Percentiles rank a stretch among this genome's conserved stretches.
Conservation (phyloP, 768 basidiomycete species). For the Melanogaster broomeanus region DNA sequence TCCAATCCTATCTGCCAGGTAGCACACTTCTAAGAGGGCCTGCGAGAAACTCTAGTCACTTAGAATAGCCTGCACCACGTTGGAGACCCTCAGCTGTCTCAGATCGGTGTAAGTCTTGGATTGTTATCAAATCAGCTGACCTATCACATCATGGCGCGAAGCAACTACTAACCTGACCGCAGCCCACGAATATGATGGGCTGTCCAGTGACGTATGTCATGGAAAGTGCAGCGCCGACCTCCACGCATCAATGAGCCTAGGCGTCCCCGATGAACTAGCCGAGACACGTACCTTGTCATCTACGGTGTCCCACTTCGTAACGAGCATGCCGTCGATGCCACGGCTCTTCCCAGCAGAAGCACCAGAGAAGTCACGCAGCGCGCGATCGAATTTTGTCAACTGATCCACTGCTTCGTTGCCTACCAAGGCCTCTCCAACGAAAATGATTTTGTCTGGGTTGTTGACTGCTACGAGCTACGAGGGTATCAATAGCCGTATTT, state of each 20-base stretch:
- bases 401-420: slow-evolving; percentile 99
- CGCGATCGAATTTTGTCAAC: slow-evolving; percentile 93
- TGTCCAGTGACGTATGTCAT: slow-evolving; percentile 99
- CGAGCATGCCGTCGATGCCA: slow-evolving; percentile 97
- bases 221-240: slow-evolving; percentile 97
- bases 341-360: slow-evolving; percentile 68
- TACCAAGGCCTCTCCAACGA: slow-evolving; percentile 97
- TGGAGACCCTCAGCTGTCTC: slow-evolving; percentile 83
- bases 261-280: background rate
- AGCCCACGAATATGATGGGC: slow-evolving; percentile 97
- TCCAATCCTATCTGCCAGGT: background rate
- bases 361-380: slow-evolving; percentile 88
- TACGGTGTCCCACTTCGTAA: slow-evolving; percentile 99
- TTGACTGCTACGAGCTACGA: slow-evolving; percentile 86
- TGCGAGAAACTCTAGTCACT: slow-evolving; percentile 55
- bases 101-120: slow-evolving; percentile 93
- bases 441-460: slow-evolving; percentile 95
- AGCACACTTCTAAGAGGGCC: background rate
- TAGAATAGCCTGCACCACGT: slow-evolving; percentile 92
- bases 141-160: background rate
- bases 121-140: slow-evolving; percentile 11
- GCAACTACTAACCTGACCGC: slow-evolving; percentile 75
- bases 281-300: slow-evolving; percentile 78
- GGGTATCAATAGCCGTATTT: slow-evolving; percentile 1
- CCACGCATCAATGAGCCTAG: slow-evolving; percentile 3